Evolutionary conservation across 805 yeast species (phyloP).

Genomic region (Candida multigemmis): DNA sequence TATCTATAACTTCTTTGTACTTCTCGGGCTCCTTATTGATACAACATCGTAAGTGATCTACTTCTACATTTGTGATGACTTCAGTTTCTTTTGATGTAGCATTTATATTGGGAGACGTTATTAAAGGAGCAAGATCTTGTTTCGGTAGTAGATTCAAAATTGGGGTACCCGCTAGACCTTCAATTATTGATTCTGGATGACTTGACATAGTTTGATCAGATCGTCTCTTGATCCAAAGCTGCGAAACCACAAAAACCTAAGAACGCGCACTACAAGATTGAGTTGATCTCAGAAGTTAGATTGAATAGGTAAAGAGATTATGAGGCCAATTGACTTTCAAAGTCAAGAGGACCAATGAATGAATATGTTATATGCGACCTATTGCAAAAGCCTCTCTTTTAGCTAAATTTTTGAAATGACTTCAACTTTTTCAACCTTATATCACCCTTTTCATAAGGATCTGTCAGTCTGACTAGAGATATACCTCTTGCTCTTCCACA

Average conservation of each 20-base stretch:
- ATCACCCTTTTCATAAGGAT: constrained; percentile 12
- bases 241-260: no score
- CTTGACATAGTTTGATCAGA: no score
- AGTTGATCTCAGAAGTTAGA: no score
- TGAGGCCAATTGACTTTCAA: no score
- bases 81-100: constrained; percentile 4
- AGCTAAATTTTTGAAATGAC: no score
- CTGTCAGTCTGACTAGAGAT: constrained; percentile 10
- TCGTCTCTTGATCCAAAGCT: no score
- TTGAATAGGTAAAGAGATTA: no score
- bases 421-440: constrained; percentile 14
- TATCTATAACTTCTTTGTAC: constrained; percentile 5
- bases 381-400: no score
- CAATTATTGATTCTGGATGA: constrained; percentile 10
- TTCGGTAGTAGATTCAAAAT: constrained; percentile 18
- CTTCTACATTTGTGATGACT: constrained; percentile 1
- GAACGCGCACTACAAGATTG: no score
- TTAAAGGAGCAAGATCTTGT: constrained; percentile 12
- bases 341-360: no score
- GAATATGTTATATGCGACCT: no score
- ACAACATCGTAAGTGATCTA: constrained; percentile 4
- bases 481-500: constrained; percentile 20
- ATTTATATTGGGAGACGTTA: constrained; percentile 6
- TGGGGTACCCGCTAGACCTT: constrained; percentile 17
- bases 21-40: constrained; percentile 7